phyloP scores from a whole-genome alignment of 2,329 filamentous ascomycete genomes.

The Ophiocordyceps sinensis region DNA sequence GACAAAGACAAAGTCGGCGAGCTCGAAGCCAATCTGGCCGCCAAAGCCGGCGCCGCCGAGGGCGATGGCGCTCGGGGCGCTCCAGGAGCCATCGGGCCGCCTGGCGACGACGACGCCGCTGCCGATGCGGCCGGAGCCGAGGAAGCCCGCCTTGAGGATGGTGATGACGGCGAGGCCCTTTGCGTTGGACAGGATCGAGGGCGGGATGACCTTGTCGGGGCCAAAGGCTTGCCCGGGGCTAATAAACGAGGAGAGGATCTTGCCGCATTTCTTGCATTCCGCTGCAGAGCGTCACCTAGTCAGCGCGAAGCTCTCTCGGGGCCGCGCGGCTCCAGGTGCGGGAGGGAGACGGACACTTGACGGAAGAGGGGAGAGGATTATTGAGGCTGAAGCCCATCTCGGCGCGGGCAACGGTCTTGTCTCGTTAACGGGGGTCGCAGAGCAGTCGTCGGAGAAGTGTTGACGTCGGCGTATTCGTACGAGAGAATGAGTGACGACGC shows the following conservation, averaged over 20 bases:
- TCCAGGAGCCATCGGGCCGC: constrained; percentile 65
- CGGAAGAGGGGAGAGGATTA: constrained; percentile 51
- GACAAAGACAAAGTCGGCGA: constrained; percentile 96
- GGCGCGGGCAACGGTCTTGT: background rate
- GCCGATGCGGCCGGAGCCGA: constrained; percentile 69
- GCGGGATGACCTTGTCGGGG: constrained; percentile 94
- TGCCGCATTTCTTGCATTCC: constrained; percentile 94
- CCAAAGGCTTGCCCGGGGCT: constrained; percentile 89
- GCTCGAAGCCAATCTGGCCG: constrained; percentile 74
- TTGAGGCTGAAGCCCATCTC: constrained; percentile 50
- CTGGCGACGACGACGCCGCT: constrained; percentile 72
- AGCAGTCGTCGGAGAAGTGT: no score
- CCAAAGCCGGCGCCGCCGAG: constrained; percentile 72
- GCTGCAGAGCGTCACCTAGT: constrained; percentile 38
- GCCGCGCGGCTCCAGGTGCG: background rate
- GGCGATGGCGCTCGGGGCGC: constrained; percentile 66
- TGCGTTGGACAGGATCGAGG: constrained; percentile 73
- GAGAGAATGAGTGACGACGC: no score
- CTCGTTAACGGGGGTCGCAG: background rate
- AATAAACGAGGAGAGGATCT: constrained; percentile 88
- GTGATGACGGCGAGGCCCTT: constrained; percentile 84
- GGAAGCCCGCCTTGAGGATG: constrained; percentile 75
- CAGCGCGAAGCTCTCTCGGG: background rate
- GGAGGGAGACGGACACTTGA: constrained; percentile 45
- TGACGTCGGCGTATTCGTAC: no score